Evolutionary conservation across 177 flowering plant species (phyloP).

Genomic region (Tripterygium wilfordii): DNA sequence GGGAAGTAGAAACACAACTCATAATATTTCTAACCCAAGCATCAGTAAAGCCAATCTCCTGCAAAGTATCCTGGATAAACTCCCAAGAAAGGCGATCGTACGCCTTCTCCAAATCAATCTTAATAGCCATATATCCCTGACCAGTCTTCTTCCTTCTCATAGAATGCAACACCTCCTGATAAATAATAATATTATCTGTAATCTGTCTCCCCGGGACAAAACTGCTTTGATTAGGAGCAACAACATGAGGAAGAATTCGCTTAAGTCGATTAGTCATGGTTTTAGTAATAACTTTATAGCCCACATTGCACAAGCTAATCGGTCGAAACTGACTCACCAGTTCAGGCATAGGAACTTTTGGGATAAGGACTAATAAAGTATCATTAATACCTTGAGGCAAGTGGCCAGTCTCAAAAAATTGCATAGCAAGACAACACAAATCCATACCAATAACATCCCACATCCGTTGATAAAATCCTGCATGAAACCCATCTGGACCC

Average conservation of each 20-base stretch:
- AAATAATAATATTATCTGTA: neutral
- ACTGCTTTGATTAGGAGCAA: neutral
- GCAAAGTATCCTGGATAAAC: neutral
- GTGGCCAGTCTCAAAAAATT: neutral
- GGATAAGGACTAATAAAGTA: neutral
- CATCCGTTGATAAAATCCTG: neutral
- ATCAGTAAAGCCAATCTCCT: neutral
- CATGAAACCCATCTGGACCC: neutral
- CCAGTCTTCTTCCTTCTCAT: neutral
- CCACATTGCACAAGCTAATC: no score
- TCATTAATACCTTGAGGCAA: neutral
- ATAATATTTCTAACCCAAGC: neutral
- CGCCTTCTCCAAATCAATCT: neutral
- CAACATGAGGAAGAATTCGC: no score
- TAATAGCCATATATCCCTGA: neutral
- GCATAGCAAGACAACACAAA: neutral
- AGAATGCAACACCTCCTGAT: neutral
- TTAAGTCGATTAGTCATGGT: no score
- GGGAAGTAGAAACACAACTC: neutral
- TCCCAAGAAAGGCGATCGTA: neutral
- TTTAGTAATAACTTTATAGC: no score
- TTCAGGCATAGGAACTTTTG: neutral
- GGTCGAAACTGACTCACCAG: neutral
- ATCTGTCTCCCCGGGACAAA: neutral
- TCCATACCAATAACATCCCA: neutral